Conservation (phyloP, 345 rosid genomes). For the Noccaea bulbosa region DNA sequence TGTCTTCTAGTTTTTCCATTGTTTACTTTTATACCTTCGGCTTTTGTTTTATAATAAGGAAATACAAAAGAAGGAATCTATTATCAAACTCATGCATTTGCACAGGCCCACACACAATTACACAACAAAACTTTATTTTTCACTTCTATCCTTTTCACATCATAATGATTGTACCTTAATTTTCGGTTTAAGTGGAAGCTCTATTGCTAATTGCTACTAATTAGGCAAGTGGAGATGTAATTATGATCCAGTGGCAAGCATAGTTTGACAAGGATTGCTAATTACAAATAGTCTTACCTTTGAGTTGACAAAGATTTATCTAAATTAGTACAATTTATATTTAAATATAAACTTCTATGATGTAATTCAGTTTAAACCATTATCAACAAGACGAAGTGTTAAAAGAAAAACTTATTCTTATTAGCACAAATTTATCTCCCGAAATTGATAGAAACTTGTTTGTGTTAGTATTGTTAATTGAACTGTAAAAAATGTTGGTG, state of each 20-base stretch:
- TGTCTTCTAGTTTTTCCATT: no score
- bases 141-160: neutral
- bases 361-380: no score
- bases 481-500: no score
- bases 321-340: no score
- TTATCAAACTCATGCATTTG: conserved; percentile 4
- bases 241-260: conserved; percentile 6
- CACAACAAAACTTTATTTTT: neutral
- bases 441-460: no score
- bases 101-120: conserved; percentile 20
- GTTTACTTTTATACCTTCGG: no score
- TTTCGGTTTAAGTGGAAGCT: conserved; percentile 22
- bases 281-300: neutral
- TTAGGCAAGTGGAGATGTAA: conserved; percentile 10
- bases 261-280: neutral
- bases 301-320: no score
- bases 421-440: no score
- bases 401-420: no score
- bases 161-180: conserved; percentile 18
- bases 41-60: neutral
- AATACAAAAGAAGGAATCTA: neutral
- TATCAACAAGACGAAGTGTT: no score
- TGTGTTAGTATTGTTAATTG: no score
- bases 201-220: conserved; percentile 38
- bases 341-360: no score